Percentiles rank a stretch among this genome's conserved stretches.
Conservation (phyloP, 345 rosid genomes). For the Firmiana major region DNA sequence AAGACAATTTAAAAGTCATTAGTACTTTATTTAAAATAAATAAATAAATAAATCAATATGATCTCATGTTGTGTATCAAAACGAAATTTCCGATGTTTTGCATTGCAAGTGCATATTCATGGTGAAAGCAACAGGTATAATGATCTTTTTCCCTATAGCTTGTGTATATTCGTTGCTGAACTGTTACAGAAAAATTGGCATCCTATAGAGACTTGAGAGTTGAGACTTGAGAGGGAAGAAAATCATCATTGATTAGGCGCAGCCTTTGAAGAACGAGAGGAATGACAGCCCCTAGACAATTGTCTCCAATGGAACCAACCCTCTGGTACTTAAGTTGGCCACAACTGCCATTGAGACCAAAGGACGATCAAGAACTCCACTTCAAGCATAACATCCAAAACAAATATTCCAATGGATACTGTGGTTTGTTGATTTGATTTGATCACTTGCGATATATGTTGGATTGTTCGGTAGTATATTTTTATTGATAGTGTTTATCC, state of each 20-base stretch:
- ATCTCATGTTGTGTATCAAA: neutral
- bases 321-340: slow-evolving; percentile 73
- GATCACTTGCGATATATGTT: too few relatives aligned
- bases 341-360: too few relatives aligned
- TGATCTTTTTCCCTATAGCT: neutral
- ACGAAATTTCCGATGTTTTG: slow-evolving; percentile 26
- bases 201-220: neutral
- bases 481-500: too few relatives aligned
- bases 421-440: too few relatives aligned
- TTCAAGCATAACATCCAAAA: too few relatives aligned
- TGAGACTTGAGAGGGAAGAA: too few relatives aligned
- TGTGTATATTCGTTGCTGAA: neutral
- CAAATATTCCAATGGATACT: too few relatives aligned
- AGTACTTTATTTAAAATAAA: too few relatives aligned
- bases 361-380: too few relatives aligned
- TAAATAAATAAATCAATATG: neutral
- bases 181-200: neutral
- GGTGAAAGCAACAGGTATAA: slow-evolving; percentile 30
- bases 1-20: neutral
- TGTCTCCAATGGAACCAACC: slow-evolving; percentile 89
- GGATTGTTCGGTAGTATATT: too few relatives aligned
- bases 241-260: slow-evolving; percentile 74
- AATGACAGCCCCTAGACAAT: slow-evolving; percentile 88
- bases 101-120: slow-evolving; percentile 42
- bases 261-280: slow-evolving; percentile 84